phyloP scores from a whole-genome alignment of 1,139 yeast species.

The Suhomyces bokatorum region DNA sequence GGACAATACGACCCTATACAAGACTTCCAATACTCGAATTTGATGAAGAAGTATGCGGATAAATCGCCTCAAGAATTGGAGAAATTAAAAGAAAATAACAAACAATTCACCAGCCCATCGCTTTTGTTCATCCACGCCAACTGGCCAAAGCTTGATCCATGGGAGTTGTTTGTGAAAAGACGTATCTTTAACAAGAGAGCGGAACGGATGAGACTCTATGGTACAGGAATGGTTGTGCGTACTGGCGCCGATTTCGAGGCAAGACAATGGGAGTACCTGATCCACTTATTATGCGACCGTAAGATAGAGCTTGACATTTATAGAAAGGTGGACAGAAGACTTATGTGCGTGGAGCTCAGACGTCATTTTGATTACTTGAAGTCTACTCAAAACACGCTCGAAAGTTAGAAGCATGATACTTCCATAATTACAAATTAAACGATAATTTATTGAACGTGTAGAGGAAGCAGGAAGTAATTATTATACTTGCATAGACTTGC shows the following conservation, averaged over 20 bases:
- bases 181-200: conserved; percentile 47
- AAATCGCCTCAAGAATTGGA: conserved; percentile 14
- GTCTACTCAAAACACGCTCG: conserved; percentile 27
- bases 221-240: conserved; percentile 51
- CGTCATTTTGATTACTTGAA: conserved; percentile 47
- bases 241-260: conserved; percentile 62
- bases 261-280: conserved; percentile 61
- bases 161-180: conserved; percentile 43
- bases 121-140: conserved; percentile 65
- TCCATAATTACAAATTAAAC: too few species aligned
- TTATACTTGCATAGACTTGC: too few species aligned
- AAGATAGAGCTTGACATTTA: conserved; percentile 48
- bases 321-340: conserved; percentile 42
- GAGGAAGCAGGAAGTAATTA: too few species aligned
- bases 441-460: too few species aligned
- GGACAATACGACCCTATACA: conserved; percentile 69
- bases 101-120: conserved; percentile 28
- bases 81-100: conserved; percentile 10
- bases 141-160: conserved; percentile 65
- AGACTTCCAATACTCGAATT: conserved; percentile 39
- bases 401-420: background rate
- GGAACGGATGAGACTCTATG: conserved; percentile 51
- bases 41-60: conserved; percentile 8
- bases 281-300: conserved; percentile 55
- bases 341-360: conserved; percentile 49